Evolutionary conservation across 1,284 basidiomycete genomes (phyloP).

Genomic region (Tilletia walkeri): DNA sequence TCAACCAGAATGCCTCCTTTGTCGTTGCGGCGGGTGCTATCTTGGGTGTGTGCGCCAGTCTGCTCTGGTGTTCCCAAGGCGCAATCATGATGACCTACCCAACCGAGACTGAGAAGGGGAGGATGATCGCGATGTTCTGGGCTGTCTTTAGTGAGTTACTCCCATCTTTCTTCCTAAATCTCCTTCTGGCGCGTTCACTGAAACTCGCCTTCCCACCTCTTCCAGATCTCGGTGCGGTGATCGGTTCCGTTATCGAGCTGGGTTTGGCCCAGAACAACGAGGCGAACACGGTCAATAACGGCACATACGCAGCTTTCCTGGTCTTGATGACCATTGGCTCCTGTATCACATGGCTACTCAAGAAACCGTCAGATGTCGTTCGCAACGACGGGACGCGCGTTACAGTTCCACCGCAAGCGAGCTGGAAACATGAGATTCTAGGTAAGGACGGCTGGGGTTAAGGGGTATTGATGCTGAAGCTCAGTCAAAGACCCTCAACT

Average conservation of each 20-base stretch:
- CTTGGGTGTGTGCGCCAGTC: conserved; percentile 76
- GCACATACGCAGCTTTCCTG: conserved; percentile 41
- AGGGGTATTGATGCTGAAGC: not conserved
- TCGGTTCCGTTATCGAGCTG: conserved; percentile 68
- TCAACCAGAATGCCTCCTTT: conserved; percentile 55
- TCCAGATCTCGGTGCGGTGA: conserved; percentile 69
- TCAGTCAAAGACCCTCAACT: not conserved
- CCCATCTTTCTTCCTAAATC: not conserved
- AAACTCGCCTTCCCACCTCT: conserved; percentile 23
- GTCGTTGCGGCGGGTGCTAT: conserved; percentile 72
- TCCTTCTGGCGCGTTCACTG: not conserved
- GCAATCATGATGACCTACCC: conserved; percentile 79
- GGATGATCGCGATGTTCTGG: conserved; percentile 17
- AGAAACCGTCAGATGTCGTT: conserved; percentile 36
- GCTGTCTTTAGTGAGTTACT: conserved; percentile 19
- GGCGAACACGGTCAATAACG: conserved; percentile 34
- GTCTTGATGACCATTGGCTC: conserved; percentile 42
- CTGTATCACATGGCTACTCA: conserved; percentile 29
- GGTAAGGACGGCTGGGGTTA: conserved; percentile 13
- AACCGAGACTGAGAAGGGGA: conserved; percentile 69
- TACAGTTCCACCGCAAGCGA: conserved; percentile 34
- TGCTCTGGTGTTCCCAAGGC: conserved; percentile 69
- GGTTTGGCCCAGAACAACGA: conserved; percentile 42
- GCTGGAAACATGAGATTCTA: conserved; percentile 37
- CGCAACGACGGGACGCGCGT: conserved; percentile 42